phyloP scores from a whole-genome alignment of 495 filamentous ascomycete species.

The Podospora pseudoanserina region DNA sequence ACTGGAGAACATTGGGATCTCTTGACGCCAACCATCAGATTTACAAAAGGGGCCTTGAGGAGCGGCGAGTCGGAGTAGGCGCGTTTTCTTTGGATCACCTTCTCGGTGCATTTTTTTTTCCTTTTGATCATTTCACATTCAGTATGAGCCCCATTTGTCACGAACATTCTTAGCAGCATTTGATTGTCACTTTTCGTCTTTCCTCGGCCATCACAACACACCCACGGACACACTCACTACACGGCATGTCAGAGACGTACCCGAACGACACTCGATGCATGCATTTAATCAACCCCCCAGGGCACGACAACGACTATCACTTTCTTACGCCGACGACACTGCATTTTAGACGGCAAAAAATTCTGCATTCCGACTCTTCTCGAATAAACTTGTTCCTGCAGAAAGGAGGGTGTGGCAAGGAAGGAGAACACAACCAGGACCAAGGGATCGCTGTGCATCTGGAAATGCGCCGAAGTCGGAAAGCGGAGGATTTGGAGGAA shows the following conservation, averaged over 20 bases:
- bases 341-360: background rate
- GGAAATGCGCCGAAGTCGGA: background rate
- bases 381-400: background rate
- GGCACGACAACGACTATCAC: background rate
- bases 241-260: background rate
- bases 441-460: background rate
- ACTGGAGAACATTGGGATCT: constrained; percentile 46
- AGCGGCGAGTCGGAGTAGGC: constrained; percentile 1
- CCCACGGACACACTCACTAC: background rate
- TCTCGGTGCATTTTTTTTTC: constrained; percentile 12
- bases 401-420: background rate
- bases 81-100: constrained; percentile 9
- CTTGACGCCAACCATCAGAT: constrained; percentile 14
- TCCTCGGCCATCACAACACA: background rate
- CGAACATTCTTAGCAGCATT: constrained; percentile 14
- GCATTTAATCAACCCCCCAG: background rate
- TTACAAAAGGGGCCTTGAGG: background rate
- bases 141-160: constrained; percentile 13
- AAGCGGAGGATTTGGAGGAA: background rate
- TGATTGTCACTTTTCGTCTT: background rate
- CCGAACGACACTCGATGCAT: background rate
- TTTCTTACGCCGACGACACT: background rate
- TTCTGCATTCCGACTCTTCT: background rate
- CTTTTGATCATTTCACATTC: constrained; percentile 7
- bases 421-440: too few species aligned